Base-by-base conservation (phyloP, 192 early-diverging fungal species). In the Funneliformis mosseae region DNA sequence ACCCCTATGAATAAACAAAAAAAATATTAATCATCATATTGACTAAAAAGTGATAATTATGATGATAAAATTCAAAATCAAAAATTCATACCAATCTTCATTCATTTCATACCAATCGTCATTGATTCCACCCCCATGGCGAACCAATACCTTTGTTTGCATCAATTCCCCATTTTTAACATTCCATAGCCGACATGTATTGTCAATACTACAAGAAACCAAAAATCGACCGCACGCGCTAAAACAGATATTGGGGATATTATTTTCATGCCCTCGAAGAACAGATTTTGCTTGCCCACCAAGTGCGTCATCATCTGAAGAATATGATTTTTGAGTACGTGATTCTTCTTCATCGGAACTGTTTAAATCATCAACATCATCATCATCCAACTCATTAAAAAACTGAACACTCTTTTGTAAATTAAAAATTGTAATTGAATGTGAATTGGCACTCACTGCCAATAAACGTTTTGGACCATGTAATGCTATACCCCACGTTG, bases 401-500 rank as follows among this genome's bases (percentile, higher is more conserved):
- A 69, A 73, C 83, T 85, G 69, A 5, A 33, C n/a, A 39, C 70
- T 39, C 7, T 42, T 21, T 62, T 43, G 21, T 42, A 77, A 27
- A 48, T 78, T 28, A 48, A 50, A 68, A 28, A 78, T 78, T 25
- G 77, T 78, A n/a, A 78, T 78, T 50, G 67, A 43, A 63, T 83
- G 77, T 21, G 85, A 83, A 78, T 92, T 92, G 25, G 85, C 84
- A 41, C 86, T 87, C 8, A 91, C 85, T 3, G 88, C 91, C 12
- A 92, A 82, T 43, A 92, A 71, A 7, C 90, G 82, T 48, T 74
- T 74, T 21, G 84, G 82, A 18, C 87, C 66, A 82, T 91, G 87
- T 38, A 91, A 83, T 7, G 87, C 90, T 61, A 92, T 83, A 9
- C 91, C 90, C 91, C 91, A 92, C 3, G 90, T 87, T 0, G 90